Conservation (phyloP, 306 rosid species). For the Geum urbanum region DNA sequence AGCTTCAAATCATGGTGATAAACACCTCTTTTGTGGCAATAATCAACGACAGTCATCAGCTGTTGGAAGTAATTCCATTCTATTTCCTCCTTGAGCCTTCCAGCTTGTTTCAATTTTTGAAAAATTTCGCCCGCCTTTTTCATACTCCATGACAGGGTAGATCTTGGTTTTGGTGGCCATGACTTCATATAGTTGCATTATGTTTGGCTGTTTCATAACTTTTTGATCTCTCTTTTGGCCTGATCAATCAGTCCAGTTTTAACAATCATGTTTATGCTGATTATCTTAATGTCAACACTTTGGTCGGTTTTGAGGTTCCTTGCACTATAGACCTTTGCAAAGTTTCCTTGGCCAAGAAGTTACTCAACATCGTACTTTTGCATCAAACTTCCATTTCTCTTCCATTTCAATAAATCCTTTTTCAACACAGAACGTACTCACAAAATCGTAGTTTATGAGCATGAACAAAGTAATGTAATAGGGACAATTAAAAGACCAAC, state of each 20-base stretch:
- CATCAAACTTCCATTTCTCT: constrained; percentile 36
- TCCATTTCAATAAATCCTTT: constrained; percentile 32
- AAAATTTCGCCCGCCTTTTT: constrained; percentile 53
- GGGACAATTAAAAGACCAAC: background rate
- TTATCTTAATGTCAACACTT: constrained; percentile 47
- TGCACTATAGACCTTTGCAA: constrained; percentile 53
- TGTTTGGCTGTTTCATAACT: constrained; percentile 41
- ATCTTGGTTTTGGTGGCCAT: constrained; percentile 52
- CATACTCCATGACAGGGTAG: constrained; percentile 47
- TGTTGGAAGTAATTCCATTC: constrained; percentile 46
- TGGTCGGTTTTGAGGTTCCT: constrained; percentile 32
- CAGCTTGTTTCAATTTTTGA: constrained; percentile 30
- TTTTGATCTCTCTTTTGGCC: constrained; percentile 41
- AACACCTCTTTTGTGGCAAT: constrained; percentile 60
- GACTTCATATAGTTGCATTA: constrained; percentile 46
- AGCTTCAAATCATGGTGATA: constrained; percentile 58
- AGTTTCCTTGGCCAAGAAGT: constrained; percentile 52
- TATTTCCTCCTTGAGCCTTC: constrained; percentile 44
- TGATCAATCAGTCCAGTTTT: constrained; percentile 31
- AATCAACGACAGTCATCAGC: constrained; percentile 48
- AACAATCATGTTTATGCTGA: constrained; percentile 40
- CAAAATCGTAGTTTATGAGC: no score
- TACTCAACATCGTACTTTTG: constrained; percentile 42
- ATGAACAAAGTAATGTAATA: no score
- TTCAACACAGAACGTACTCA: no score